These are phyloP conservation scores for Arctium lappa DNA, from an alignment of 129 eudicot species.

Conservation along the genomic window DNA sequence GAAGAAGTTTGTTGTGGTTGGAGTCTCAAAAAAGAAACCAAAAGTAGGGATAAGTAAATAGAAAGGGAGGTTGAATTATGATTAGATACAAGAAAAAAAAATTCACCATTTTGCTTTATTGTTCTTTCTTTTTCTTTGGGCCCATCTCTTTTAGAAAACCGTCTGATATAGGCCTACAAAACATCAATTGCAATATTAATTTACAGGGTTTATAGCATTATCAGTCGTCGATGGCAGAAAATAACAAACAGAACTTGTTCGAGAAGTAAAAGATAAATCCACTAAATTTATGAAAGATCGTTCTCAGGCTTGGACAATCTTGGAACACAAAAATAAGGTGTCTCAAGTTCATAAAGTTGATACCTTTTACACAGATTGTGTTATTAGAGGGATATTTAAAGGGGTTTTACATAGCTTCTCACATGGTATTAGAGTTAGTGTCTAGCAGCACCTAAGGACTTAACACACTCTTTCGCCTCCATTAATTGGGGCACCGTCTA, in stretches of 20 bases:
- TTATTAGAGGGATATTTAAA: neutral
- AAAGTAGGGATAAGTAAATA: constrained; percentile 34
- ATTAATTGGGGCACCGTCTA: neutral
- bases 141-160: constrained; percentile 22
- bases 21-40: constrained; percentile 34
- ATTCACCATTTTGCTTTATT: constrained; percentile 26
- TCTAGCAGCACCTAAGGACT: neutral
- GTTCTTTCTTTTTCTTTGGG: constrained; percentile 25
- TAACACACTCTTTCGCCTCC: neutral
- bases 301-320: constrained; percentile 3
- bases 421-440: neutral
- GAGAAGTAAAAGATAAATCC: neutral
- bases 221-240: neutral
- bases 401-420: neutral
- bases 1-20: constrained; percentile 22
- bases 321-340: constrained; percentile 3
- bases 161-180: constrained; percentile 14
- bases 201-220: constrained; percentile 7
- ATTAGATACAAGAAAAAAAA: neutral
- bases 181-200: constrained; percentile 8
- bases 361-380: constrained; percentile 5
- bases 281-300: constrained; percentile 12
- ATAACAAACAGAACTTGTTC: neutral
- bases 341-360: constrained; percentile 8
- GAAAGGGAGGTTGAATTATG: constrained; percentile 36